Evolutionary conservation across 2,329 filamentous ascomycete genomes (phyloP).

Genomic region (Cryoendolithus antarcticus): DNA sequence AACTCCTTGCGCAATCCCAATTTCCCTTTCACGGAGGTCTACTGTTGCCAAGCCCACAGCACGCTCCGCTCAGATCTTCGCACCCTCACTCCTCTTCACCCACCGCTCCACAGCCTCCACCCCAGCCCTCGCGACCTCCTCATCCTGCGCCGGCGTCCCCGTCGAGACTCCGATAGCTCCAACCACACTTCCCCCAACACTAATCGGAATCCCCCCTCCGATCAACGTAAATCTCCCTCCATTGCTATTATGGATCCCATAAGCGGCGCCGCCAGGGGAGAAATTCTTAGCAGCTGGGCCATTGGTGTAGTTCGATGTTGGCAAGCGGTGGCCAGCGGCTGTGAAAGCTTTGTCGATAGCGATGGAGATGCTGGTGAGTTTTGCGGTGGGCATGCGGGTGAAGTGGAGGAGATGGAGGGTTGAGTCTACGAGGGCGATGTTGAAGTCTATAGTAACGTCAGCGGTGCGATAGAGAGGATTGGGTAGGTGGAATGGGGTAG

Average conservation of each 20-base stretch:
- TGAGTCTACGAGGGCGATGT: conserved; percentile 38
- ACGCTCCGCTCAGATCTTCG: no score
- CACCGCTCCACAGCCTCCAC: conserved; percentile 35
- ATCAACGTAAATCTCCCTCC: conserved; percentile 42
- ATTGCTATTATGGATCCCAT: conserved; percentile 41
- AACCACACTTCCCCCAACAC: conserved; percentile 36
- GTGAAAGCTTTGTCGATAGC: conserved; percentile 52
- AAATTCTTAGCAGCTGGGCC: conserved; percentile 29
- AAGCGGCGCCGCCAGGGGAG: conserved; percentile 40
- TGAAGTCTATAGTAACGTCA: conserved; percentile 27
- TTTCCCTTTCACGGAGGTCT: no score
- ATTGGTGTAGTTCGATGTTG: conserved; percentile 38
- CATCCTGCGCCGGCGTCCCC: conserved; percentile 42
- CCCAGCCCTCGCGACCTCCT: conserved; percentile 39
- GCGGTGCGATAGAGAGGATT: no score
- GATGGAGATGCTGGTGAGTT: conserved; percentile 45
- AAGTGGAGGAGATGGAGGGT: conserved; percentile 36
- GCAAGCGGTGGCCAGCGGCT: conserved; percentile 40
- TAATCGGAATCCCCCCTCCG: conserved; percentile 41
- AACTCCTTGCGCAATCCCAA: no score
- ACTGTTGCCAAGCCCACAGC: no score
- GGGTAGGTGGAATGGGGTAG: background rate
- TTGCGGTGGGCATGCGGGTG: conserved; percentile 36
- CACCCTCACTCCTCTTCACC: conserved; percentile 23
- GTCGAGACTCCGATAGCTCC: conserved; percentile 45